These are phyloP conservation scores for Alternaria solani DNA, from an alignment of 2,329 filamentous ascomycete species.

Conservation along the genomic window DNA sequence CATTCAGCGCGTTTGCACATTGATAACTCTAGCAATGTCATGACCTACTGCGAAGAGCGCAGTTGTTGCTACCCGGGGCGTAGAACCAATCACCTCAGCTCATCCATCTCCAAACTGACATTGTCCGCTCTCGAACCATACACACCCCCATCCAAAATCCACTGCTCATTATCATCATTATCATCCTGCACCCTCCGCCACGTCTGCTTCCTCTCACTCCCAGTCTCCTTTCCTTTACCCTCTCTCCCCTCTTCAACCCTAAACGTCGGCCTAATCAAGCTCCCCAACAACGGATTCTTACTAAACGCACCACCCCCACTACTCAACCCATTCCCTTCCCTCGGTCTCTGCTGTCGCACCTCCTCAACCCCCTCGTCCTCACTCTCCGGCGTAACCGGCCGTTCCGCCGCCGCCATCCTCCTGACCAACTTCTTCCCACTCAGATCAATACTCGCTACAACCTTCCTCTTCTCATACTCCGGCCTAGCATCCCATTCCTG, in stretches of 20 bases:
- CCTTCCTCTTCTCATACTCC: slow-evolving; percentile 86
- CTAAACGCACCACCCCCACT: slow-evolving; percentile 67
- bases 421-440: slow-evolving; percentile 78
- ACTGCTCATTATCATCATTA: slow-evolving; percentile 62
- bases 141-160: slow-evolving; percentile 61
- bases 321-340: slow-evolving; percentile 36
- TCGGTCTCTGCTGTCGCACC: slow-evolving; percentile 27
- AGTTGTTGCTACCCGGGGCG: too few species aligned
- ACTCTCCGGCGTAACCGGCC: slow-evolving; percentile 62
- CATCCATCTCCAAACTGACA: slow-evolving; percentile 27
- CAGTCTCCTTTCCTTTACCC: slow-evolving; percentile 60
- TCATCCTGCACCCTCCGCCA: slow-evolving; percentile 64
- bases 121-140: slow-evolving; percentile 49
- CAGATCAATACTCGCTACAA: slow-evolving; percentile 86
- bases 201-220: slow-evolving; percentile 49
- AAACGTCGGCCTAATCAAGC: slow-evolving; percentile 70
- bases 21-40: neutral
- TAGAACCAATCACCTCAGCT: slow-evolving; percentile 8
- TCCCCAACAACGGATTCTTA: slow-evolving; percentile 71
- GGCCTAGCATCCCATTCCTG: slow-evolving; percentile 86
- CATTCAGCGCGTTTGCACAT: neutral
- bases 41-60: neutral
- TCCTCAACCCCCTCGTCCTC: slow-evolving; percentile 57
- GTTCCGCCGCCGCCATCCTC: slow-evolving; percentile 68
- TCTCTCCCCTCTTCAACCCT: slow-evolving; percentile 64